These are phyloP conservation scores for Zygosaccharomyces siamensis DNA, from an alignment of 805 yeast genomes.

Conservation along the genomic window DNA sequence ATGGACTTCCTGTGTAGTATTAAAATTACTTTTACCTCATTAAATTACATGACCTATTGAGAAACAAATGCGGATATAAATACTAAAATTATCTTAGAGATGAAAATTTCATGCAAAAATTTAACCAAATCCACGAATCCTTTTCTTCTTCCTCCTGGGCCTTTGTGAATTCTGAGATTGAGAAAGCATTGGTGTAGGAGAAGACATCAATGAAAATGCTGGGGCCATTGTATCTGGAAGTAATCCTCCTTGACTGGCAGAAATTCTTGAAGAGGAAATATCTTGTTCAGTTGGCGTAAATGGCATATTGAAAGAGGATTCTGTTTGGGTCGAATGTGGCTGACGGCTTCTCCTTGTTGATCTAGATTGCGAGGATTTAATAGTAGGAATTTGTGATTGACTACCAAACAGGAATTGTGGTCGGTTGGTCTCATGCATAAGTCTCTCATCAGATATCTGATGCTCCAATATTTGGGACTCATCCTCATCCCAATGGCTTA, in stretches of 20 bases:
- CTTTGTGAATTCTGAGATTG: slow-evolving; percentile 20
- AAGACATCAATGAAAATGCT: slow-evolving; percentile 31
- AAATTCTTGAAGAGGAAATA: slow-evolving; percentile 4
- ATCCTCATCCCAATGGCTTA: slow-evolving; percentile 28
- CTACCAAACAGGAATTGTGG: slow-evolving; percentile 18
- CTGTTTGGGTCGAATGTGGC: background rate
- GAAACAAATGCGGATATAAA: background rate
- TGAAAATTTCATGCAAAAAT: background rate
- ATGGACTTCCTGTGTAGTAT: background rate
- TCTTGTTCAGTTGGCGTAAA: slow-evolving; percentile 4
- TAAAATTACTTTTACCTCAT: background rate
- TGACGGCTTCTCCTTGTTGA: slow-evolving; percentile 5
- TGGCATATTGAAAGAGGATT: background rate
- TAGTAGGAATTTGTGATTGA: slow-evolving; percentile 30
- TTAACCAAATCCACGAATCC: slow-evolving; percentile 47
- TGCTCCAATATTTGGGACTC: slow-evolving; percentile 1
- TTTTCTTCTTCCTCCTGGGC: slow-evolving; percentile 36
- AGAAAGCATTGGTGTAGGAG: slow-evolving; percentile 16
- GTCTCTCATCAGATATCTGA: background rate
- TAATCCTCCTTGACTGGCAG: slow-evolving; percentile 10
- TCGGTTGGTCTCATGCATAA: slow-evolving; percentile 9
- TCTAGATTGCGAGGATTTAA: slow-evolving; percentile 27
- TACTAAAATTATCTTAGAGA: background rate
- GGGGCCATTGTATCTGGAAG: slow-evolving; percentile 33
- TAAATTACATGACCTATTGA: background rate